A percentile compares a stretch with the other conserved stretches of the same genome.
Evolutionary conservation across 1,284 basidiomycete species (phyloP).

Genomic region (Pascua sp.): DNA sequence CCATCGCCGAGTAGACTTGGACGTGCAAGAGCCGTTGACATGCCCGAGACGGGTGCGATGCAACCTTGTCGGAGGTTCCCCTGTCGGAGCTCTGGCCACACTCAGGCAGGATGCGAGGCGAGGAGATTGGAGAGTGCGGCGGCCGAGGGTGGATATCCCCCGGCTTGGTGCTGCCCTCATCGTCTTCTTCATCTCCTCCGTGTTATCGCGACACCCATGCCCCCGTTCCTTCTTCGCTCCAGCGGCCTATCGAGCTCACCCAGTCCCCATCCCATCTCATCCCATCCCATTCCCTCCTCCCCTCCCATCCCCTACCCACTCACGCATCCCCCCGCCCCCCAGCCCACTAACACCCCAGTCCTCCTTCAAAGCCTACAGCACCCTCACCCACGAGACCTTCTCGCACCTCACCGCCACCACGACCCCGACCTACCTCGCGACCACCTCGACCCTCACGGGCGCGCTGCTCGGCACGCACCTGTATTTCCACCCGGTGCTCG

Average conservation of each 20-base stretch:
- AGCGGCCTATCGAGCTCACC: too few species aligned
- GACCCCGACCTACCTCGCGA: conserved; percentile 70
- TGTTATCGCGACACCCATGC: too few species aligned
- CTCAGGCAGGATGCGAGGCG: fast-evolving
- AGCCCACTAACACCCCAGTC: conserved; percentile 21
- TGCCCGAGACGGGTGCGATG: neutral
- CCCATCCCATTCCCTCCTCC: too few species aligned
- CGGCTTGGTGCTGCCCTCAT: too few species aligned
- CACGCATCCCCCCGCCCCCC: neutral
- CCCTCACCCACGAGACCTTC: conserved; percentile 62
- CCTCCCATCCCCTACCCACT: neutral
- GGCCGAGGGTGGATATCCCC: too few species aligned
- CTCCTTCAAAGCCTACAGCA: conserved; percentile 28
- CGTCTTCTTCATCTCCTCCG: too few species aligned
- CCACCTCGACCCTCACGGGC: conserved; percentile 59
- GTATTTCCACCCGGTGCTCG: conserved; percentile 61
- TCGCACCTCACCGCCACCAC: conserved; percentile 66
- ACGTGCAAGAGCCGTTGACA: too few species aligned
- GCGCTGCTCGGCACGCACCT: conserved; percentile 63
- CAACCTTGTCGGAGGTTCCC: neutral
- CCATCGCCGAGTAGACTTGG: too few species aligned
- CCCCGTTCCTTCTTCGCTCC: too few species aligned
- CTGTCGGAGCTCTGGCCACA: too few species aligned
- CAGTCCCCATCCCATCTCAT: too few species aligned
- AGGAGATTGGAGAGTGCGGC: too few species aligned